Conservation (phyloP, 2,329 filamentous ascomycete genomes). For the Sporothrix brunneoviolacea region DNA sequence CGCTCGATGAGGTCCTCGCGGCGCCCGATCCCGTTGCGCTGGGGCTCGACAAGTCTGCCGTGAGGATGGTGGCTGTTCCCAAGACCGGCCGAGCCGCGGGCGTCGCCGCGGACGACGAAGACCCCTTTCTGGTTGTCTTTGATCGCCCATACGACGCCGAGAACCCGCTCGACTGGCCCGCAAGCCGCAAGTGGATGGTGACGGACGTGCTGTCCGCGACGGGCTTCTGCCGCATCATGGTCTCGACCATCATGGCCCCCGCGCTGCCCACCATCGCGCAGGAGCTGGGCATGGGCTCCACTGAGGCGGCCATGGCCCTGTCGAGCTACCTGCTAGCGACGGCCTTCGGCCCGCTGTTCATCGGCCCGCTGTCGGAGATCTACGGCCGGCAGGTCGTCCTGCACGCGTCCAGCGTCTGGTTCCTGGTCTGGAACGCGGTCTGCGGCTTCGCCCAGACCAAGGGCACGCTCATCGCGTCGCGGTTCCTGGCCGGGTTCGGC, state of each 20-base stretch:
- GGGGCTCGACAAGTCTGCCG: too few species aligned
- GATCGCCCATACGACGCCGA: too few species aligned
- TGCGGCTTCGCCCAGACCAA: conserved; percentile 36
- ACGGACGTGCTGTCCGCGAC: neutral
- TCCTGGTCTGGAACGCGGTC: conserved; percentile 42
- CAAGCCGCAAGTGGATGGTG: too few species aligned
- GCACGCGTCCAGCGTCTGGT: conserved; percentile 40
- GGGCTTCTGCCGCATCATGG: neutral
- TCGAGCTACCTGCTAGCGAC: neutral
- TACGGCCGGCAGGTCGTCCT: conserved; percentile 38
- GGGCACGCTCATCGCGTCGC: too few species aligned
- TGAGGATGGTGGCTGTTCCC: too few species aligned
- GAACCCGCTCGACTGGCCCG: too few species aligned
- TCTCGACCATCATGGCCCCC: neutral
- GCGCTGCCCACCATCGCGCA: neutral
- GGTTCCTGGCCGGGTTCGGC: too few species aligned
- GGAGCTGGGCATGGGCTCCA: conserved; percentile 1
- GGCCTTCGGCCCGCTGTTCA: conserved; percentile 34
- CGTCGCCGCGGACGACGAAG: too few species aligned
- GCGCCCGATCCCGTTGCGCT: too few species aligned
- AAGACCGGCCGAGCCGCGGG: too few species aligned
- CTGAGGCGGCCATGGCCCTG: neutral
- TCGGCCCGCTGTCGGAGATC: conserved; percentile 41
- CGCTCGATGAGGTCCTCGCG: too few species aligned
- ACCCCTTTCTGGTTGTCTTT: too few species aligned